Conservation (phyloP, 352 stramenopile genomes). For the Phytopythium montanum region DNA sequence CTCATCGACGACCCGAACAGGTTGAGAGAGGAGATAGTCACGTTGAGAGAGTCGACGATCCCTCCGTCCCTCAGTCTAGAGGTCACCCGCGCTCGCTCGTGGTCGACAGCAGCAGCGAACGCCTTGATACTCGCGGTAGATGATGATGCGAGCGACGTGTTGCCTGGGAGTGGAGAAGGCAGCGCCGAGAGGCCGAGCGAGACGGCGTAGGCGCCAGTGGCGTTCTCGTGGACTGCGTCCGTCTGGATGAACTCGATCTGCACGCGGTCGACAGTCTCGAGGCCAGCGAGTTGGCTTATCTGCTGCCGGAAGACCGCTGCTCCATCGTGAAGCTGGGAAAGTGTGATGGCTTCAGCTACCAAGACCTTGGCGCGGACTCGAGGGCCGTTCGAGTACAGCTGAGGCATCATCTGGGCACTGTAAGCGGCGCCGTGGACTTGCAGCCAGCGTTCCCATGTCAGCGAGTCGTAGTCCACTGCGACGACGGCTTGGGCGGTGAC, state of each 20-base stretch:
- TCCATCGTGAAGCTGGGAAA: constrained; percentile 9
- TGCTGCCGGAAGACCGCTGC: constrained; percentile 17
- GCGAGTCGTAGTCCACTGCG: neutral
- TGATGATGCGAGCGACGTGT: neutral
- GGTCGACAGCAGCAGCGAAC: constrained; percentile 13
- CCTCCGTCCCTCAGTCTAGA: constrained; percentile 11
- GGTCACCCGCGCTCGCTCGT: constrained; percentile 16
- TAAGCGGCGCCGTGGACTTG: neutral
- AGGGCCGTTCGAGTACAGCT: constrained; percentile 4
- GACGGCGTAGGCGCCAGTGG: constrained; percentile 11
- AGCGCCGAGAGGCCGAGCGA: constrained; percentile 19
- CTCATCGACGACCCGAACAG: constrained; percentile 17
- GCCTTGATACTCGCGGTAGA: too few relatives aligned
- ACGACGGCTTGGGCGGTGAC: neutral
- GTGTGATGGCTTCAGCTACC: constrained; percentile 11
- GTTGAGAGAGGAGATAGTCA: constrained; percentile 11
- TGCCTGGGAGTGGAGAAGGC: constrained; percentile 2
- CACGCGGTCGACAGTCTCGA: constrained; percentile 15
- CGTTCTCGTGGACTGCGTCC: constrained; percentile 4
- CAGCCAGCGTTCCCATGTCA: constrained; percentile 1
- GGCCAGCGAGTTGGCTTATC: constrained; percentile 12
- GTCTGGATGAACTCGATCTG: constrained; percentile 22
- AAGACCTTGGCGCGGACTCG: constrained; percentile 20
- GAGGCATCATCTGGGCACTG: neutral
- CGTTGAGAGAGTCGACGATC: neutral